Evolutionary conservation across 441 rosid genomes (phyloP).

Genomic region (Syzygium malaccense): DNA sequence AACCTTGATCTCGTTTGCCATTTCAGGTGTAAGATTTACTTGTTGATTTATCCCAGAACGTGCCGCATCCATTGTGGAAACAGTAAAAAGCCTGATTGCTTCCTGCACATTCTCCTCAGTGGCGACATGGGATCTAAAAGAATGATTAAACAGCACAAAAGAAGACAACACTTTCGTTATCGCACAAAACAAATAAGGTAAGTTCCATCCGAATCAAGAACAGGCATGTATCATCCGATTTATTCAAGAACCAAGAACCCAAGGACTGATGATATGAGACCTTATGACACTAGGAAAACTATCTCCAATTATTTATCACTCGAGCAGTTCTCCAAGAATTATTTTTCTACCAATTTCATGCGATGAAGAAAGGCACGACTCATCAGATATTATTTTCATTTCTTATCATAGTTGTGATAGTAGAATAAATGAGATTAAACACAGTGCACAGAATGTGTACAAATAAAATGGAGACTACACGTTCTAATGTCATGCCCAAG

Average conservation of each 20-base stretch:
- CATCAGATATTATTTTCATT: not conserved
- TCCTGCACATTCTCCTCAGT: constrained; percentile 82
- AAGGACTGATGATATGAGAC: not conserved
- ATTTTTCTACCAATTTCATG: not conserved
- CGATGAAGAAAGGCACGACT: not conserved
- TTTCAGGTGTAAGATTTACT: constrained; percentile 68
- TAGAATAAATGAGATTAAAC: not conserved
- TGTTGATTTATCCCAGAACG: constrained; percentile 91
- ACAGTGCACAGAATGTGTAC: not conserved
- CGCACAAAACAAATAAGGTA: not conserved
- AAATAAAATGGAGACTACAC: not conserved
- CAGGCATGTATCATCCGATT: not conserved
- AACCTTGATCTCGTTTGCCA: constrained; percentile 83
- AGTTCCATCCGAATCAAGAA: not conserved
- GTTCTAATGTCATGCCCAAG: not conserved
- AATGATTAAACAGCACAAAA: not conserved
- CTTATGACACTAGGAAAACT: not conserved
- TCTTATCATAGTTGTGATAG: not conserved
- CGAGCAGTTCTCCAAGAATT: not conserved
- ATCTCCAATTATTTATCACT: not conserved
- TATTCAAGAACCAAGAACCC: not conserved
- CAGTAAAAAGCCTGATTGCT: constrained; percentile 83
- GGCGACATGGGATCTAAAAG: constrained; percentile 73
- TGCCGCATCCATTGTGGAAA: constrained; percentile 96
- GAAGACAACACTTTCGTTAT: not conserved